Conservation (phyloP, 257 asterid genomes). For the Solanum lycopersicoides region DNA sequence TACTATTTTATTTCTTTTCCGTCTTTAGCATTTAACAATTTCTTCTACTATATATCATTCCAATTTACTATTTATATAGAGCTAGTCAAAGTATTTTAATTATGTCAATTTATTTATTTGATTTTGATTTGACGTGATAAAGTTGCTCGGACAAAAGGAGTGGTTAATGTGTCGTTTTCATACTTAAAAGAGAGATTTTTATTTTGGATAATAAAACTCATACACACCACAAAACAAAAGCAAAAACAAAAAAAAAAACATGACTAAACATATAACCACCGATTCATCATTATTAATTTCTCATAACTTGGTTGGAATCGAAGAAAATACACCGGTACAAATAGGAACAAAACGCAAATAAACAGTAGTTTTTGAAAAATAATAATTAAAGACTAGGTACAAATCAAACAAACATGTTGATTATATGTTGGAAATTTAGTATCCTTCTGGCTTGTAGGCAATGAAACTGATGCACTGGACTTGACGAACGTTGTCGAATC, state of each 20-base stretch:
- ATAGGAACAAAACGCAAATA: background rate
- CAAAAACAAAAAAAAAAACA: background rate
- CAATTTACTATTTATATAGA: background rate
- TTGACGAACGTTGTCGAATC: slow-evolving; percentile 35
- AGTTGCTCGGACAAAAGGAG: background rate
- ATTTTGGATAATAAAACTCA: background rate
- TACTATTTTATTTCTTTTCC: background rate
- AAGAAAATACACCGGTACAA: background rate
- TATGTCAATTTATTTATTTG: background rate
- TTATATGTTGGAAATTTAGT: background rate
- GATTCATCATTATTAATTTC: background rate
- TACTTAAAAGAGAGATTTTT: background rate
- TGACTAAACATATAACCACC: background rate
- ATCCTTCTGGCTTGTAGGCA: slow-evolving; percentile 12
- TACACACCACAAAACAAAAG: background rate
- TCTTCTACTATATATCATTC: background rate
- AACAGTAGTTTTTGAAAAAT: background rate
- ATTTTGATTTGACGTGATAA: too few relatives aligned
- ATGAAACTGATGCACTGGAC: slow-evolving; percentile 35
- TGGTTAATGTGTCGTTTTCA: background rate
- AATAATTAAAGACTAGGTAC: background rate
- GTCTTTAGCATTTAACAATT: background rate
- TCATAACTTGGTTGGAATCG: background rate
- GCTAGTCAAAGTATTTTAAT: background rate
- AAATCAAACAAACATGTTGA: background rate